Evolutionary conservation across 805 yeast genomes (phyloP), one percentile per base, ranked within the genome.

Genomic region (Isabelozyma rhagii): DNA sequence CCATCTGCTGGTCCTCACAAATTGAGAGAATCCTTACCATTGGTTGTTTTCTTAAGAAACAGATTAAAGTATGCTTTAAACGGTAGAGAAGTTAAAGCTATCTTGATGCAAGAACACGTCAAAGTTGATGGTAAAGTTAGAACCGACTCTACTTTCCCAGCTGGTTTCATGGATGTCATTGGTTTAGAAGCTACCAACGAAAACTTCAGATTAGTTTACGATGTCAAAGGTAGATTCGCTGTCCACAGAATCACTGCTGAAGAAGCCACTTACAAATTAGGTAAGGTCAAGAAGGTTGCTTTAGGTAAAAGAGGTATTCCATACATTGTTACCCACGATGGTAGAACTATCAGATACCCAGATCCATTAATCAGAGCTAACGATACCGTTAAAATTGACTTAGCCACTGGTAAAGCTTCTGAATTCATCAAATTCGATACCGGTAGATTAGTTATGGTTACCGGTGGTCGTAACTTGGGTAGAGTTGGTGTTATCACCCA

Each of bases 381-480:
- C 63, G 63, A 59, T 55, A 55, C 63, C 45, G 58, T 59, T 51
- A 59, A 59, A 59, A 52, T 59, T 43, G 62, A 59, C 61, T 56
- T 59, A 53, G 63, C 62, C 47, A 55, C 63, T 47, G 63, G 63
- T 52, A 59, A 59, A 58, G 52, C 54, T 43, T 44, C 58, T 39
- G 63, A 59, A 55, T 68, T 57, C 61, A 67, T 69, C 61, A 67
- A 66, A 58, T 68, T 69, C 59, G 74, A 69, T 55, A 64, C 71
- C 48, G 74, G 74, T 61, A 68, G 57, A 60, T 67, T 69, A 57
- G 74, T 67, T 47, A 69, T 69, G 75, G 75, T 68, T 56, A 69
- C 75, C 47, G 75, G 75, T 61, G 75, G 75, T 69, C 59, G 72
- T 53, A 69, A 69, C 66, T 62, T 69, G 73, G 74, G 74, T 60